Conservation (phyloP, 2,329 filamentous ascomycete species). For the Didymellaceae sp. region DNA sequence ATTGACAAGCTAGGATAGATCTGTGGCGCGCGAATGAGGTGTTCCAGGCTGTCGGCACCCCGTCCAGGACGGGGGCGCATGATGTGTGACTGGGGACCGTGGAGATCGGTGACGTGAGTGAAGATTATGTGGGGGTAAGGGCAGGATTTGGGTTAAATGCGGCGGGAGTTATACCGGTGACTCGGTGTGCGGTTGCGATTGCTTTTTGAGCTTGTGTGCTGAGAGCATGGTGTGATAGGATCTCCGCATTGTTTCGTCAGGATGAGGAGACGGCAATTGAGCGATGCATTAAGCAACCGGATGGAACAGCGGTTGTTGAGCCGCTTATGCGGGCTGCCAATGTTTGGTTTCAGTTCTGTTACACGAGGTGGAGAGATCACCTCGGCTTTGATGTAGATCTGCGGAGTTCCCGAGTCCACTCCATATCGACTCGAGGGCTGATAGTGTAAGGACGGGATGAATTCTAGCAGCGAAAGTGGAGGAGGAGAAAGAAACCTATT, state of each 20-base stretch:
- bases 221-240: neutral
- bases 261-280: neutral
- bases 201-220: neutral
- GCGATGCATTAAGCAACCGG: neutral
- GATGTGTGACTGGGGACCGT: slow-evolving; percentile 13
- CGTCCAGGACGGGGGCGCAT: slow-evolving; percentile 1
- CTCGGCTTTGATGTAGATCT: slow-evolving; percentile 3
- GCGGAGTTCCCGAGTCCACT: neutral
- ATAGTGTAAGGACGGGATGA: neutral
- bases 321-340: slow-evolving; percentile 5
- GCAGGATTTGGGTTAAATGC: neutral
- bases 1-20: slow-evolving; percentile 6
- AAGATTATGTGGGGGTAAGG: neutral
- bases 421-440: neutral
- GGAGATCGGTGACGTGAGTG: slow-evolving; percentile 8
- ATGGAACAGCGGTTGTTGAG: slow-evolving; percentile 1
- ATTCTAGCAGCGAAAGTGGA: too few species aligned
- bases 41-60: slow-evolving; percentile 1
- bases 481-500: too few species aligned
- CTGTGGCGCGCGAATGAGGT: slow-evolving; percentile 11
- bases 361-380: slow-evolving; percentile 5
- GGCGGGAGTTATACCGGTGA: neutral
- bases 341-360: slow-evolving; percentile 18
- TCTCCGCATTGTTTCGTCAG: too few species aligned
- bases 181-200: slow-evolving; percentile 2